Base-by-base conservation (phyloP, 345 rosid species). In the Adansonia digitata region DNA sequence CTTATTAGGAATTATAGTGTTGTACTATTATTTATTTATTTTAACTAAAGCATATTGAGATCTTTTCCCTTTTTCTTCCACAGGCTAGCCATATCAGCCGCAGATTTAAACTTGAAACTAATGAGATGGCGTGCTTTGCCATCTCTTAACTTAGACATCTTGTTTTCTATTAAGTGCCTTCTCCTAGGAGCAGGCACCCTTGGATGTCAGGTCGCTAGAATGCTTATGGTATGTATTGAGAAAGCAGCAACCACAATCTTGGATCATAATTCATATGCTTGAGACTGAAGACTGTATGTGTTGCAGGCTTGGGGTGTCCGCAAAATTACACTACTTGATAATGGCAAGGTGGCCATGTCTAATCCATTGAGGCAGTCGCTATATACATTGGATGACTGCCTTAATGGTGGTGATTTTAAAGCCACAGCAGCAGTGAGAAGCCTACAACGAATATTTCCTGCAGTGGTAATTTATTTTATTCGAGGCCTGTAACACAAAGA, bases 81-180 rank as follows among this genome's bases (percentile, higher is more conserved):
- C 85, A 94, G 99, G 86, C 84, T 95, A 81, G 98, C 98, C 52
- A 70, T 89, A 82, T 86, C 98, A 66, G 97, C 99, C 1, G 93
- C 93, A 64, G 99, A 93, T 85, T 87, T 95, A 83, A 95, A 95
- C 88, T 84, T 95, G 68, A 95, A 93, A 85, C 74, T 95, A 76
- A 95, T 95, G 98, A 89, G 93, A 80, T 93, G 99, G 99, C 89
- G 96, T 64, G 98, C 95, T 14, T 79, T 93, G 82, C 99, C 99
- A 7, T 93, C 99, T 73, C 91, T 93, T 57, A 75, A 95, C 82
- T 78, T 95, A 78, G 86, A 88, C 55, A 75, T 84, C 48, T 81
- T 95, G 52, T 86, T 90, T 74, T 84, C 96, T 77, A 76, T 73
- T 7, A 95, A 91, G 86, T 95, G 99, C 82, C 99, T 95, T 83